Evolutionary conservation across 768 basidiomycete genomes (phyloP).

Genomic region (Ephemerocybe angulata): DNA sequence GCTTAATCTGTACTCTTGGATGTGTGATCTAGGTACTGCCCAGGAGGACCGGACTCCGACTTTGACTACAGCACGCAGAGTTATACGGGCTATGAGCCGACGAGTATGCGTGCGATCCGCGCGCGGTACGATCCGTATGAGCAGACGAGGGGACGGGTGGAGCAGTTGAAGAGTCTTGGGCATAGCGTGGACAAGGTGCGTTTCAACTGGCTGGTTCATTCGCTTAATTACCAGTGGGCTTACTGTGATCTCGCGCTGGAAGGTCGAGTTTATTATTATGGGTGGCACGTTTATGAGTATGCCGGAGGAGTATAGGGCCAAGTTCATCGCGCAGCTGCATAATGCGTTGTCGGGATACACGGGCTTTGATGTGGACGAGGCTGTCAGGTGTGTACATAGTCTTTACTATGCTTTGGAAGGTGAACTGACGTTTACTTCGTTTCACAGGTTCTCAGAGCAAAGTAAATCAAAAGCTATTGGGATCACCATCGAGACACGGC

Average conservation of each 20-base stretch:
- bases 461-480: slow-evolving; percentile 98
- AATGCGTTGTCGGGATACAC: slow-evolving; percentile 96
- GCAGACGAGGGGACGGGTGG: slow-evolving; percentile 91
- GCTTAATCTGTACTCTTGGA: not conserved
- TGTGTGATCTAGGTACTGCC: slow-evolving; percentile 70
- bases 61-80: slow-evolving; percentile 99
- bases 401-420: not conserved
- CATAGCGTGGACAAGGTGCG: slow-evolving; percentile 94
- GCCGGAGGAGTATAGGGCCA: slow-evolving; percentile 92
- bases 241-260: not conserved
- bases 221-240: not conserved
- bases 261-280: slow-evolving; percentile 95
- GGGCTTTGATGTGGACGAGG: slow-evolving; percentile 90
- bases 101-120: slow-evolving; percentile 97
- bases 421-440: slow-evolving; percentile 3
- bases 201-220: not conserved
- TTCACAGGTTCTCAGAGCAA: slow-evolving; percentile 81
- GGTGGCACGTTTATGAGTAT: slow-evolving; percentile 99
- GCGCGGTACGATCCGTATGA: slow-evolving; percentile 95
- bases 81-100: slow-evolving; percentile 94
- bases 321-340: slow-evolving; percentile 93
- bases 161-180: slow-evolving; percentile 93
- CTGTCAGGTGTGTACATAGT: slow-evolving; percentile 58
- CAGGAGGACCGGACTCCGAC: slow-evolving; percentile 98
- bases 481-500: slow-evolving; percentile 97